Conservation (phyloP, 768 basidiomycete genomes). For the Suillus variegatus region DNA sequence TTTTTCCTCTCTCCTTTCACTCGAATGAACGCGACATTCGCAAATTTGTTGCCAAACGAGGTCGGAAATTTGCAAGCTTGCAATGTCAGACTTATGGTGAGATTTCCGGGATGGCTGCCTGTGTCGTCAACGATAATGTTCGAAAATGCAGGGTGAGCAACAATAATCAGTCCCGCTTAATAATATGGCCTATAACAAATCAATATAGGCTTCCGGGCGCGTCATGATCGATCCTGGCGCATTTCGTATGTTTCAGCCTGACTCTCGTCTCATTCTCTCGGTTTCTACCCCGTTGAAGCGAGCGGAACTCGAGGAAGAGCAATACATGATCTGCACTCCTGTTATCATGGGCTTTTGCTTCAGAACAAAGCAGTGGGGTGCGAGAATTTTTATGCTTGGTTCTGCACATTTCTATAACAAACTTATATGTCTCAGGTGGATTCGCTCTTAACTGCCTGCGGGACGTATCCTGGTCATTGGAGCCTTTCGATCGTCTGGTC, state of each 20-base stretch:
- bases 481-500: neutral
- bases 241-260: neutral
- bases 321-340: slow-evolving; percentile 1
- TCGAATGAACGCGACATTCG: neutral
- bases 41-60: neutral
- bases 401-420: neutral
- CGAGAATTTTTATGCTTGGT: neutral
- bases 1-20: neutral
- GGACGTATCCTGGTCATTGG: neutral
- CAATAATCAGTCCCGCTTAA: neutral
- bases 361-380: neutral
- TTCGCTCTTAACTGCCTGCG: neutral
- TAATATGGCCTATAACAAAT: neutral
- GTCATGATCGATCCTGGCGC: neutral
- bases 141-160: neutral
- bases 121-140: neutral
- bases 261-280: neutral
- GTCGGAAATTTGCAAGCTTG: neutral
- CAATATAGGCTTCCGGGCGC: neutral
- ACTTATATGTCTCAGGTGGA: neutral
- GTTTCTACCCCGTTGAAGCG: neutral
- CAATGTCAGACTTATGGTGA: neutral
- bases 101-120: neutral
- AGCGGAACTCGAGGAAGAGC: neutral
- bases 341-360: neutral